Evolutionary conservation across 2,329 filamentous ascomycete genomes (phyloP), one percentile per base, ranked within the genome.

Genomic region (Uncinocarpus reesii): DNA sequence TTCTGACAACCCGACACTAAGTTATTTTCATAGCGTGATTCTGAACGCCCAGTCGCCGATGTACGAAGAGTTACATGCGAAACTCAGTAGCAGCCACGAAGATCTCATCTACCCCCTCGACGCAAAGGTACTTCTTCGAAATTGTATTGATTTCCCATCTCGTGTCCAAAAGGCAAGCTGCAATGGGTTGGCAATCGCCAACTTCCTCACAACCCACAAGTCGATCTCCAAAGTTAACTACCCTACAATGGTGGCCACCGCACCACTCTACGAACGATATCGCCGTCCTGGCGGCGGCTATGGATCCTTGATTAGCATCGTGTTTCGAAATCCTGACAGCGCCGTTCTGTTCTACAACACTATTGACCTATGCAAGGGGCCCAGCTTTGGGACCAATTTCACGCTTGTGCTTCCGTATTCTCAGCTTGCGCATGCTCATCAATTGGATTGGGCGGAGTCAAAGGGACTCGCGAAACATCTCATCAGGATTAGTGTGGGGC

Each of bases 301-400:
- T 32, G 58, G 59, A 0, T 55, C 51, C 28, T 34, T 64, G 1
- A 36, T 62, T 2, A 55, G 52, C 16, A 49, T 64, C 15, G 45
- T 55, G 1, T 62, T 63, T 42, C 51, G 49, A 2, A 21, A 51
- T 2, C 43, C 55, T 1, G 28, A 50, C 2, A 47, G 36, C 13
- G 58, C 63, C 1, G 53, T 54, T 7, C 42, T 47, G 1, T 66
- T 66, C 44, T 62, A 62, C 49, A 56, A 65, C 47, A 47, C 47
- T 4, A 49, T 67, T 16, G 54, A 63, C 47, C 52, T 64, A 7
- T 56, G 56, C 16, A 63, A 64, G 45, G 62, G 63, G 0, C 56
- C 59, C 0, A 61, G 54, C 35, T 52, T 61, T 20, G 62, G 61
- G 7, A 59, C 60, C 1, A 60, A 60, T 41, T 61, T 59, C 42